Percentiles rank a stretch among this genome's conserved stretches.
These are phyloP conservation scores for Annulohypoxylon nitens DNA, from an alignment of 495 filamentous ascomycete species.

Conservation along the genomic window DNA sequence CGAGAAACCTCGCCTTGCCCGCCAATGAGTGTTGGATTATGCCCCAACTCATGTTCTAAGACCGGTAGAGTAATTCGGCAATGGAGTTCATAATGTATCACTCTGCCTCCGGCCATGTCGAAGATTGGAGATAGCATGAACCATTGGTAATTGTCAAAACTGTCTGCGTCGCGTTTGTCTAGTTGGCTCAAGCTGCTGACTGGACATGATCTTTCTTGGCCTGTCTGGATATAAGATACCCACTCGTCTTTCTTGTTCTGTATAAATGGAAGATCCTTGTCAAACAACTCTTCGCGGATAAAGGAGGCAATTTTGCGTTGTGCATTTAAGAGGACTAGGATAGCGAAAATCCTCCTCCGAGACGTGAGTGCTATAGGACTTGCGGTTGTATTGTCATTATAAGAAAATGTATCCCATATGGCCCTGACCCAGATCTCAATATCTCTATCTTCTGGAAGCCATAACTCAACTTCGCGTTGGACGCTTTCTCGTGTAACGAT, in stretches of 20 bases:
- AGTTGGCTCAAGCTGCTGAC: constrained; percentile 4
- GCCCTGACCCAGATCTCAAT: background rate
- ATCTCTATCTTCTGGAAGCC: background rate
- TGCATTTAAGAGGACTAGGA: constrained; percentile 2
- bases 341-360: constrained; percentile 17
- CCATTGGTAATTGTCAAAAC: constrained; percentile 35
- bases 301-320: constrained; percentile 9
- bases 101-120: constrained; percentile 6
- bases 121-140: constrained; percentile 40
- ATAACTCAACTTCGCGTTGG: background rate
- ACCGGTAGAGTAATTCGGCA: constrained; percentile 1
- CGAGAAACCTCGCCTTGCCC: constrained; percentile 3
- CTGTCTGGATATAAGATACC: background rate
- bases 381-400: background rate
- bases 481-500: background rate
- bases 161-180: constrained; percentile 6
- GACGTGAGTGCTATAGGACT: no score
- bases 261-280: constrained; percentile 20
- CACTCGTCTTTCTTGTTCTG: background rate
- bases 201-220: background rate
- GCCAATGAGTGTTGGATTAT: background rate
- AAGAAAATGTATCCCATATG: constrained; percentile 3
- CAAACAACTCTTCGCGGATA: constrained; percentile 16
- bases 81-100: constrained; percentile 14
- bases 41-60: background rate